Percentiles rank a stretch among this genome's conserved stretches.
Conservation (phyloP, 148 eudicot genomes). For the Heliamphora exappendiculata region DNA sequence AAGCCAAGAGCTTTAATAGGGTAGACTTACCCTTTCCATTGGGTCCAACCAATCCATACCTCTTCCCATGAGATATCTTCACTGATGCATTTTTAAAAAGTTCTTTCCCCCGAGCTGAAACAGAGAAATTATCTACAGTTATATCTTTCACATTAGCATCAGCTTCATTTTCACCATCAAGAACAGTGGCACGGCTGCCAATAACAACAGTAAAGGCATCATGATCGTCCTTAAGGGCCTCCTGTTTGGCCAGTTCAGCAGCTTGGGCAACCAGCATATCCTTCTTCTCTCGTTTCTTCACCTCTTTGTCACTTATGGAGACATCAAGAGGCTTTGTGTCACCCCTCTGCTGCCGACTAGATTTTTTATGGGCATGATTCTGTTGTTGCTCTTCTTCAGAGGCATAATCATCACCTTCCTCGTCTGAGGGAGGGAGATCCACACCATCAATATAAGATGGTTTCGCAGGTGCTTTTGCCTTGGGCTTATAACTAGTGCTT, state of each 20-base stretch:
- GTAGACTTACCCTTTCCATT: slow-evolving; percentile 65
- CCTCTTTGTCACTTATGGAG: slow-evolving; percentile 24
- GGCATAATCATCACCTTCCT: slow-evolving; percentile 19
- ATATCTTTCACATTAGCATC: slow-evolving; percentile 53
- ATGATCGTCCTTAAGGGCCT: slow-evolving; percentile 43
- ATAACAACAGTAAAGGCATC: slow-evolving; percentile 50
- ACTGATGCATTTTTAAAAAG: slow-evolving; percentile 47
- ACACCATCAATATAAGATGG: slow-evolving; percentile 24
- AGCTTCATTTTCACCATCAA: slow-evolving; percentile 49
- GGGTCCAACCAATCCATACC: slow-evolving; percentile 61
- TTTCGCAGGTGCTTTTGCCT: slow-evolving; percentile 19
- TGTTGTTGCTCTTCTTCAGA: slow-evolving; percentile 14
- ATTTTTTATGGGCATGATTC: background rate
- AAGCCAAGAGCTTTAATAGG: slow-evolving; percentile 39
- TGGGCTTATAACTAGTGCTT: slow-evolving; percentile 21
- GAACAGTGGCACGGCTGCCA: slow-evolving; percentile 37
- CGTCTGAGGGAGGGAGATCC: slow-evolving; percentile 34
- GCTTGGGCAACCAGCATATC: slow-evolving; percentile 20
- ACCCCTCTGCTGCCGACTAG: slow-evolving; percentile 6
- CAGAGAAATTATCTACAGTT: slow-evolving; percentile 43
- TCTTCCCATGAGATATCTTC: slow-evolving; percentile 55
- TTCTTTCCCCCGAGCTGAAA: slow-evolving; percentile 55
- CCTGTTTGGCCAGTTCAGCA: slow-evolving; percentile 21
- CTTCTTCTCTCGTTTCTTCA: slow-evolving; percentile 29
- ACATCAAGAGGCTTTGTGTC: slow-evolving; percentile 20